Evolutionary conservation across 2,329 filamentous ascomycete genomes (phyloP).

Genomic region (Onygenales sp.): DNA sequence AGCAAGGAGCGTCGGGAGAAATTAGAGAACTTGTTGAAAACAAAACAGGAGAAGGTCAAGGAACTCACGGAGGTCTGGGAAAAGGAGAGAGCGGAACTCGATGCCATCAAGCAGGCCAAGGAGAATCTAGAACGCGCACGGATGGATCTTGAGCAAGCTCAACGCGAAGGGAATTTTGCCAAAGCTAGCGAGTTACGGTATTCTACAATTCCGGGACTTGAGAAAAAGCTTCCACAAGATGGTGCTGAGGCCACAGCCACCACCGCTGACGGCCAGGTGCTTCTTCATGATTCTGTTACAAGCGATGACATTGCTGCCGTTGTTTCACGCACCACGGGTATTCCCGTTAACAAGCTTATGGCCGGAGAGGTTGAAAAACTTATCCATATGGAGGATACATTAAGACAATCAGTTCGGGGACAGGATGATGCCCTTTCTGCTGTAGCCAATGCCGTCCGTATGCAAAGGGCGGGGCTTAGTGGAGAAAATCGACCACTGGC

Average conservation of each 20-base stretch:
- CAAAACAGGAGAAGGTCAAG: constrained; percentile 67
- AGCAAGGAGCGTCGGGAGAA: constrained; percentile 83
- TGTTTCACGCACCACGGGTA: constrained; percentile 83
- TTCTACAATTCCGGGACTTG: constrained; percentile 71
- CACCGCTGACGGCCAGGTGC: constrained; percentile 40
- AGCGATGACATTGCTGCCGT: constrained; percentile 89
- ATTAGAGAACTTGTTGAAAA: constrained; percentile 65
- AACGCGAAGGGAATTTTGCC: constrained; percentile 78
- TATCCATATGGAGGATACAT: constrained; percentile 86
- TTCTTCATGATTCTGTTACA: constrained; percentile 92
- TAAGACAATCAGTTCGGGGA: constrained; percentile 74
- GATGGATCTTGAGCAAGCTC: constrained; percentile 77
- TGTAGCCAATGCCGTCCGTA: constrained; percentile 83
- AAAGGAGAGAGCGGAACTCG: constrained; percentile 75
- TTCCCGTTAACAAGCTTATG: constrained; percentile 85
- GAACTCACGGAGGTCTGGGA: constrained; percentile 78
- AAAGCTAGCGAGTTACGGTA: constrained; percentile 88
- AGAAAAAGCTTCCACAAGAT: constrained; percentile 71
- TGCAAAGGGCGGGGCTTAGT: constrained; percentile 85
- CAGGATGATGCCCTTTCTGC: constrained; percentile 90
- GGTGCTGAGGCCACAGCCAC: constrained; percentile 37
- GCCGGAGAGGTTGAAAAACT: constrained; percentile 90
- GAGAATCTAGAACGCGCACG: constrained; percentile 79
- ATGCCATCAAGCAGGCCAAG: constrained; percentile 77
- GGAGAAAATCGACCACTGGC: constrained; percentile 86